Conservation (phyloP, 306 rosid species). For the Cucurbita argyrosperma region DNA sequence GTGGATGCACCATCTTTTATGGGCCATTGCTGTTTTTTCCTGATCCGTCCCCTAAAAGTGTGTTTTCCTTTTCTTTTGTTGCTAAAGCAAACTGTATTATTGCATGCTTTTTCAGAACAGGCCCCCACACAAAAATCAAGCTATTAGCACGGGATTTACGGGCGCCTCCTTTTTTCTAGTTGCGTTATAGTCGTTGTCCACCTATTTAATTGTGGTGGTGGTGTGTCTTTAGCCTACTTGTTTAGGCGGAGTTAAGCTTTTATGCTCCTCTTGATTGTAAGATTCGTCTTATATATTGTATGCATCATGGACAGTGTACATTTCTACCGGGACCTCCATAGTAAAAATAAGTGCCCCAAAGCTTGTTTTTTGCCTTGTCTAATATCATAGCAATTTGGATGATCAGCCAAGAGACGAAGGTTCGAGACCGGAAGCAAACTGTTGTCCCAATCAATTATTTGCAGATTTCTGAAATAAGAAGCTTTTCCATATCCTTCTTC, state of each 20-base stretch:
- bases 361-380: constrained; percentile 66
- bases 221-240: neutral
- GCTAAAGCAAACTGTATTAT: constrained; percentile 5
- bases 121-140: neutral
- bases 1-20: neutral
- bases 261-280: neutral
- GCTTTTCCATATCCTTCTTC: constrained; percentile 88
- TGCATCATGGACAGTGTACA: constrained; percentile 69
- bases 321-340: constrained; percentile 99
- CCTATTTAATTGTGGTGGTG: neutral
- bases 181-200: neutral
- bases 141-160: neutral
- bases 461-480: constrained; percentile 82
- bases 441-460: constrained; percentile 93
- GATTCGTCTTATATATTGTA: constrained; percentile 4
- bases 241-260: neutral
- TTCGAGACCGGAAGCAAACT: constrained; percentile 72
- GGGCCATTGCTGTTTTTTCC: constrained; percentile 5
- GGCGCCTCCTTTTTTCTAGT: neutral
- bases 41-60: constrained; percentile 11
- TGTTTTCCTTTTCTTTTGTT: constrained; percentile 5
- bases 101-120: constrained; percentile 4
- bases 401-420: constrained; percentile 69
- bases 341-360: constrained; percentile 93
- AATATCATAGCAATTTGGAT: constrained; percentile 75